A percentile compares a stretch with the other conserved stretches of the same genome.
Evolutionary conservation across 768 basidiomycete species (phyloP).

Genomic region (Mycena olivaceomarginata): DNA sequence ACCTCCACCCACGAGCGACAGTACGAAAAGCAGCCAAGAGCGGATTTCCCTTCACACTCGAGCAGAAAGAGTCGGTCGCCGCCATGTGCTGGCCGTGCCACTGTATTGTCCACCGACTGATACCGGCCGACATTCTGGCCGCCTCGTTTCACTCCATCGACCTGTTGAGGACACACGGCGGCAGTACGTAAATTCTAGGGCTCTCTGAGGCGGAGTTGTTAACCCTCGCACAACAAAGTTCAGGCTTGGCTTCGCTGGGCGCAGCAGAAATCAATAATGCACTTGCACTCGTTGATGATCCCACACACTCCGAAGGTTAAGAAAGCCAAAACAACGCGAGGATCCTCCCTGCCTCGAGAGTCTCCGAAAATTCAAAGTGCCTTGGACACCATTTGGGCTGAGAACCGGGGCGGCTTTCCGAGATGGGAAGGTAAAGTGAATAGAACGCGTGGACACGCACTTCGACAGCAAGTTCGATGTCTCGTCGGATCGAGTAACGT

Average conservation of each 20-base stretch:
- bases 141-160: slow-evolving; percentile 29
- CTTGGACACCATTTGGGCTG: slow-evolving; percentile 28
- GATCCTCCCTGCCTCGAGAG: background rate
- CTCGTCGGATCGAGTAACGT: slow-evolving; percentile 1
- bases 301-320: background rate
- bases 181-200: background rate
- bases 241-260: slow-evolving; percentile 30
- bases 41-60: slow-evolving; percentile 22
- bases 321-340: background rate
- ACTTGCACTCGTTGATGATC: slow-evolving; percentile 34
- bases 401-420: slow-evolving; percentile 21
- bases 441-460: slow-evolving; percentile 16
- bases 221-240: slow-evolving; percentile 14
- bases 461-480: background rate
- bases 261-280: background rate
- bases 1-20: slow-evolving; percentile 27
- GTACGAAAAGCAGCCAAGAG: background rate
- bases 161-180: slow-evolving; percentile 13
- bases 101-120: slow-evolving; percentile 31
- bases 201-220: background rate
- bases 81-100: slow-evolving; percentile 35
- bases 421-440: slow-evolving; percentile 25
- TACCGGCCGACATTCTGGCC: slow-evolving; percentile 23
- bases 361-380: slow-evolving; percentile 3
- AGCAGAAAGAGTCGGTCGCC: slow-evolving; percentile 19